These are phyloP conservation scores for Arthrobotrys megalospora DNA, from an alignment of 2,329 filamentous ascomycete species.

Conservation along the genomic window DNA sequence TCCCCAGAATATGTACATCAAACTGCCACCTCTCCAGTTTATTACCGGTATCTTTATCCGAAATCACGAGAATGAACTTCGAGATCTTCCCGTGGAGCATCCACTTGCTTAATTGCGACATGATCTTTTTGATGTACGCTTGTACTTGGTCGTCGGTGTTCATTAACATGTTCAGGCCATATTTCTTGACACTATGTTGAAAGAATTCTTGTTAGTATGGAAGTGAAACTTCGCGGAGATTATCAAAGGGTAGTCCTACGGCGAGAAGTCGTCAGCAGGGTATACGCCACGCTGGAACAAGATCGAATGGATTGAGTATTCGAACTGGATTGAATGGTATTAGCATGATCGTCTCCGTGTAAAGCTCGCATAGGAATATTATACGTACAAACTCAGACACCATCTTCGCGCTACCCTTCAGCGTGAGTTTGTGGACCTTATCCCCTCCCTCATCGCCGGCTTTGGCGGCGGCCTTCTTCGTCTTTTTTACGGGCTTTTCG, in stretches of 20 bases:
- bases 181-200: constrained; percentile 84
- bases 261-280: constrained; percentile 95
- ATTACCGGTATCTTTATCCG: constrained; percentile 95
- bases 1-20: constrained; percentile 74
- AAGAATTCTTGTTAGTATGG: constrained; percentile 67
- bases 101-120: constrained; percentile 97
- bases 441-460: constrained; percentile 73
- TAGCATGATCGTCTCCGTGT: neutral
- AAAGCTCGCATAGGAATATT: neutral
- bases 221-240: neutral
- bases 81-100: constrained; percentile 98
- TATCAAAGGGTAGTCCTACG: constrained; percentile 72
- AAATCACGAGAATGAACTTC: constrained; percentile 96
- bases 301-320: constrained; percentile 98
- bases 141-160: constrained; percentile 98
- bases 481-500: constrained; percentile 62
- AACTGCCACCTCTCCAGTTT: constrained; percentile 99
- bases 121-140: constrained; percentile 99
- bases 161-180: constrained; percentile 99
- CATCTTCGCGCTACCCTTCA: constrained; percentile 87
- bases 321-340: constrained; percentile 74
- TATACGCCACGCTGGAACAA: constrained; percentile 78
- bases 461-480: constrained; percentile 70
- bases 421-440: constrained; percentile 93
- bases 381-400: constrained; percentile 91